Percentiles rank a stretch among this genome's conserved stretches.
These are phyloP conservation scores for Sisymbrium altissimum DNA, from an alignment of 345 rosid genomes.

Conservation along the genomic window DNA sequence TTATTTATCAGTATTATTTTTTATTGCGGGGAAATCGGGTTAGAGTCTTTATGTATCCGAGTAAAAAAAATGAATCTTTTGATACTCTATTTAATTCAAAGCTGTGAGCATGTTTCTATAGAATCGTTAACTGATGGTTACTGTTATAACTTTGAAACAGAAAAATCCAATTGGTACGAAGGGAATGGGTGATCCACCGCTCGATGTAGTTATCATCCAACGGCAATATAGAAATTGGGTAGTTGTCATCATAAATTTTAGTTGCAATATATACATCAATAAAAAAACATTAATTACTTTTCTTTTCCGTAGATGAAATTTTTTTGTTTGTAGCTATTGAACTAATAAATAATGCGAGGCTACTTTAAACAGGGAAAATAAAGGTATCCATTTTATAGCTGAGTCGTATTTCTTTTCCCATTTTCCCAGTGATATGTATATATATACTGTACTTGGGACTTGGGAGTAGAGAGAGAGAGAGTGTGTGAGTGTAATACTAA, in stretches of 20 bases:
- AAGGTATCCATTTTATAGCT: neutral
- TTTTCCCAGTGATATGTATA: neutral
- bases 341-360: neutral
- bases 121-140: neutral
- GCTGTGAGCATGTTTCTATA: neutral
- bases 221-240: neutral
- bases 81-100: neutral
- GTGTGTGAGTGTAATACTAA: neutral
- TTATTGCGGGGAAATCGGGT: no score
- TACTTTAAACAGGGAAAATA: neutral
- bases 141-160: neutral
- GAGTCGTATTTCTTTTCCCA: neutral
- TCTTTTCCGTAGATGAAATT: neutral
- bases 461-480: neutral
- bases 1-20: no score
- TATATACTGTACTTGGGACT: neutral
- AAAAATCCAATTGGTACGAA: constrained; percentile 1
- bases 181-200: neutral
- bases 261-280: neutral
- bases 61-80: neutral
- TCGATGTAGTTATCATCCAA: constrained; percentile 14
- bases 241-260: neutral
- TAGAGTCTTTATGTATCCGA: no score
- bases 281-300: neutral
- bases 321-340: neutral